phyloP scores from a whole-genome alignment of 2,329 filamentous ascomycete species.

The Tolypocladium cylindrosporum region DNA sequence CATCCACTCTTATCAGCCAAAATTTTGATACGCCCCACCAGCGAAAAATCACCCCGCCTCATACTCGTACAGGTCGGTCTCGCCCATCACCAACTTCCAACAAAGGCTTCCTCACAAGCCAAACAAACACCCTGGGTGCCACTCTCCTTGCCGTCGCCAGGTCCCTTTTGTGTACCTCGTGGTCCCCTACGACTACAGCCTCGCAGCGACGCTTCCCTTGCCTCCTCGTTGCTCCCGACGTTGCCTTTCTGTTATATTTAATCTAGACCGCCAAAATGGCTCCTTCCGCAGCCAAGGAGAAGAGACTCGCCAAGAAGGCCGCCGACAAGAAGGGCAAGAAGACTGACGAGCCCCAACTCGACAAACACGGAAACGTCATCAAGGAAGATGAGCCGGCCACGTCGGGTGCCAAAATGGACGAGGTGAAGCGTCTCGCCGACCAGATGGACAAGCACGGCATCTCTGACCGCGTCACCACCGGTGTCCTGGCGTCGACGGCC shows the following conservation, averaged over 20 bases:
- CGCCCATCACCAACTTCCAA: constrained; percentile 8
- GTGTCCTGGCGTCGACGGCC: constrained; percentile 78
- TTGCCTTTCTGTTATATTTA: neutral
- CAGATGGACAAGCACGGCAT: constrained; percentile 96
- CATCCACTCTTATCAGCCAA: constrained; percentile 16
- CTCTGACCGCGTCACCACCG: constrained; percentile 95
- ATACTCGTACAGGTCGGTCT: constrained; percentile 4
- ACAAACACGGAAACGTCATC: constrained; percentile 49
- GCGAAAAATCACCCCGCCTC: constrained; percentile 31
- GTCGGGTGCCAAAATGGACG: constrained; percentile 61
- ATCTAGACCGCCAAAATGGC: constrained; percentile 36
- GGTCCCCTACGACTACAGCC: neutral
- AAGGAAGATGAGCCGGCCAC: constrained; percentile 57
- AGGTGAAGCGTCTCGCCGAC: constrained; percentile 76
- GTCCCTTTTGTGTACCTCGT: too few species aligned
- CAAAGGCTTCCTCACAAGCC: constrained; percentile 2
- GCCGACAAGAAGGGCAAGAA: constrained; percentile 64
- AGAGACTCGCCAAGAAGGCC: constrained; percentile 62
- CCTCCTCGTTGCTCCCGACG: constrained; percentile 1
- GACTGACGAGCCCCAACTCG: constrained; percentile 59
- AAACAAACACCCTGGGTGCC: neutral
- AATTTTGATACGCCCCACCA: constrained; percentile 26
- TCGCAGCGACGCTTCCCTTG: neutral
- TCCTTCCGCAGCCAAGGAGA: constrained; percentile 60
- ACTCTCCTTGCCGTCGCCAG: neutral